Evolutionary conservation across 2,329 filamentous ascomycete species (phyloP).

Genomic region (Fusarium acutatum): DNA sequence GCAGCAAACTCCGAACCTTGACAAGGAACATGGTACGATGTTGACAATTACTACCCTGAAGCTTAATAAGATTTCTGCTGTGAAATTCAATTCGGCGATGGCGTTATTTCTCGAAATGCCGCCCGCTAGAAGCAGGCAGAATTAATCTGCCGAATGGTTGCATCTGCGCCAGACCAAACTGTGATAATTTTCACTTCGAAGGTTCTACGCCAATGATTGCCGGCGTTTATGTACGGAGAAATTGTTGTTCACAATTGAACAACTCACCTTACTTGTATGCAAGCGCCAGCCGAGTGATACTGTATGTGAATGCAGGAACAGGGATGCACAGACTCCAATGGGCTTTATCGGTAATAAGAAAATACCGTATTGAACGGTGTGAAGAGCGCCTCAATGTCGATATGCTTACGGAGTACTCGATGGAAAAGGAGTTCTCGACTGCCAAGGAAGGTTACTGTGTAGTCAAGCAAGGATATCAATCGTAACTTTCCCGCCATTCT

Average conservation of each 20-base stretch:
- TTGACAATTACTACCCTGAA: constrained; percentile 7
- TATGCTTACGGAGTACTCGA: not conserved
- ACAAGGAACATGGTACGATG: constrained; percentile 5
- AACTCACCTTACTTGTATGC: not conserved
- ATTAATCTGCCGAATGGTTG: not conserved
- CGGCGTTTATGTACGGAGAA: not conserved
- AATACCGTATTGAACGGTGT: not conserved
- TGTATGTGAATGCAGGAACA: constrained; percentile 15
- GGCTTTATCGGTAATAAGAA: not conserved
- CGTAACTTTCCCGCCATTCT: not conserved
- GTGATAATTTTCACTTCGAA: no score
- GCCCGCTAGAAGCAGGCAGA: not conserved
- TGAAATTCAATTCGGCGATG: not conserved
- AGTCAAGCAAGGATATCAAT: not conserved
- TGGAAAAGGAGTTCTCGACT: not conserved
- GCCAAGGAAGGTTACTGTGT: not conserved
- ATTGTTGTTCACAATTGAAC: not conserved
- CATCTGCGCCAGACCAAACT: not conserved
- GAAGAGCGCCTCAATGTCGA: not conserved
- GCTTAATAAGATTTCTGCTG: not conserved
- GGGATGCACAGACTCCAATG: not conserved
- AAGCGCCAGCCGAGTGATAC: not conserved
- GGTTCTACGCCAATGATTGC: not conserved
- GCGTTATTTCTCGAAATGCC: not conserved
- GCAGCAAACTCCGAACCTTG: constrained; percentile 3